Conservation (phyloP, 768 basidiomycete genomes). For the Saitozyma sp. region DNA sequence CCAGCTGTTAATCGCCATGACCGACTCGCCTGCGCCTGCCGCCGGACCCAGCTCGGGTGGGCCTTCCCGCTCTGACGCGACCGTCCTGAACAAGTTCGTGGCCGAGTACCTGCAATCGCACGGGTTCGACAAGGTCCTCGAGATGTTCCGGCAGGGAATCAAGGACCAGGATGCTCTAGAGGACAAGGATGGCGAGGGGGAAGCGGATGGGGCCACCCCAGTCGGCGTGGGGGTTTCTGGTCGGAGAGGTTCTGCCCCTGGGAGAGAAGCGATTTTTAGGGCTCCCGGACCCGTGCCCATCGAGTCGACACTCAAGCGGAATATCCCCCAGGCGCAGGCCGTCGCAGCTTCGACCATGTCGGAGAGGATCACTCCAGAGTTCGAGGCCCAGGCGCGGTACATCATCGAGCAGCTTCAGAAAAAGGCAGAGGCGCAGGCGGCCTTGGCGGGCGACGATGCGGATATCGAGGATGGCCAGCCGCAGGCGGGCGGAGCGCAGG, state of each 20-base stretch:
- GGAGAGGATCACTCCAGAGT: constrained; percentile 47
- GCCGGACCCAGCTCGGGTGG: constrained; percentile 33
- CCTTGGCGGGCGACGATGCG: constrained; percentile 6
- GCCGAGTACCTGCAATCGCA: constrained; percentile 48
- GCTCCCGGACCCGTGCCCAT: constrained; percentile 40
- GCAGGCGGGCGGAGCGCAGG: constrained; percentile 9
- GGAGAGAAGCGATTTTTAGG: constrained; percentile 38
- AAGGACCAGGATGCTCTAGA: constrained; percentile 22
- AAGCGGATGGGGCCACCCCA: constrained; percentile 10
- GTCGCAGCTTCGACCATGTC: constrained; percentile 44
- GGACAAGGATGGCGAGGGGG: constrained; percentile 19
- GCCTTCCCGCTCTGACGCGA: constrained; percentile 25
- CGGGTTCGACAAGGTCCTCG: constrained; percentile 42
- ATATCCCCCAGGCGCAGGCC: constrained; percentile 48
- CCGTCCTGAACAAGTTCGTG: constrained; percentile 39
- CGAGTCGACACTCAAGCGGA: constrained; percentile 46
- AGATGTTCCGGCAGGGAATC: constrained; percentile 24
- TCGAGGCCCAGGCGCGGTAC: constrained; percentile 50
- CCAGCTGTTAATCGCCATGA: constrained; percentile 15
- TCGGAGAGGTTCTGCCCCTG: constrained; percentile 10
- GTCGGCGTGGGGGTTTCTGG: constrained; percentile 5
- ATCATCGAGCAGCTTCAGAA: constrained; percentile 46
- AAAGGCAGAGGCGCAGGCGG: constrained; percentile 29
- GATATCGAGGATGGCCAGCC: constrained; percentile 28
- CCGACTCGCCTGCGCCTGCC: constrained; percentile 19